Percentiles rank a stretch among this genome's conserved stretches.
Evolutionary conservation across 139 green algal species (phyloP).

Genomic region (Coelastrella sp.): DNA sequence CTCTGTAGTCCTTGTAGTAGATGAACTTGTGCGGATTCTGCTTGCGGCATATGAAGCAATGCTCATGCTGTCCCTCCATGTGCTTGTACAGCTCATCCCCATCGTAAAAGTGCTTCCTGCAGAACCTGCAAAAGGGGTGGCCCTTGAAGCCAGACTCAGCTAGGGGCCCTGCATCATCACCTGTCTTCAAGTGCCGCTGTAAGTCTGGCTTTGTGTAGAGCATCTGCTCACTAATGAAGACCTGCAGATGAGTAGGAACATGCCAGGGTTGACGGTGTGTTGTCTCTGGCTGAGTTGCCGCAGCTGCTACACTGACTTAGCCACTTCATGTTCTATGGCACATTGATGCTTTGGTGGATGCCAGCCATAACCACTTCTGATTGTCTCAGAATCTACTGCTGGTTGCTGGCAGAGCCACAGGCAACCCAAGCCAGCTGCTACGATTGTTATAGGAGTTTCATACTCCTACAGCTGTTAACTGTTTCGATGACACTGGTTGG

Average conservation of each 20-base stretch:
- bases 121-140: conserved; percentile 83
- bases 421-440: too few species aligned
- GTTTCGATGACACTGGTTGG: too few species aligned
- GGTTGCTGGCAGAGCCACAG: too few species aligned
- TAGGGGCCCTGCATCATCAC: conserved; percentile 83
- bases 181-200: conserved; percentile 80
- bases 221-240: conserved; percentile 94
- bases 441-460: too few species aligned
- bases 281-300: not conserved
- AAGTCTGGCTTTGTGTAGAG: conserved; percentile 89
- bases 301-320: too few species aligned
- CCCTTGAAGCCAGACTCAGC: conserved; percentile 91
- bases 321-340: too few species aligned
- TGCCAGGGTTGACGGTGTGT: not conserved
- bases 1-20: conserved; percentile 92
- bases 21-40: conserved; percentile 81
- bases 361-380: too few species aligned
- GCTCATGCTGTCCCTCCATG: conserved; percentile 92
- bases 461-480: too few species aligned
- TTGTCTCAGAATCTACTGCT: too few species aligned
- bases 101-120: conserved; percentile 85
- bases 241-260: conserved; percentile 57
- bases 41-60: conserved; percentile 91
- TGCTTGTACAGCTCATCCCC: conserved; percentile 93
- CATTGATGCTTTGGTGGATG: too few species aligned